Percentiles rank a stretch among this genome's conserved stretches.
These are phyloP conservation scores for Volvox reticuliferus DNA, from an alignment of 139 green algal species.

Conservation along the genomic window DNA sequence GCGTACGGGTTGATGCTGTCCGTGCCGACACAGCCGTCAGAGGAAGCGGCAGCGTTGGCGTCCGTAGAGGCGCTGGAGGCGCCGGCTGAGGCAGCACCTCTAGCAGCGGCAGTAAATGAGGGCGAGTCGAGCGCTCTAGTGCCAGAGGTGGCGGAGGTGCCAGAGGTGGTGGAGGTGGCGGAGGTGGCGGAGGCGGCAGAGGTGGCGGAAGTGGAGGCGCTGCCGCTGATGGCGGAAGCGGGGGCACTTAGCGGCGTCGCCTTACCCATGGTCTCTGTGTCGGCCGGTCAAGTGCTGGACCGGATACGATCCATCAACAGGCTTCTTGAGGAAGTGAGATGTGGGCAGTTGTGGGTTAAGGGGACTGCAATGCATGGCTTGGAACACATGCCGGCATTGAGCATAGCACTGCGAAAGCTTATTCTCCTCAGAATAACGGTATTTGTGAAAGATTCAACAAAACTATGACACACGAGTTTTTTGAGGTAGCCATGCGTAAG, in stretches of 20 bases:
- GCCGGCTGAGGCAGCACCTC: neutral
- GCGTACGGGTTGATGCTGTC: conserved; percentile 18
- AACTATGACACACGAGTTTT: no score
- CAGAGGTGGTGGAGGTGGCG: neutral
- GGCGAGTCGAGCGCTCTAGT: no score
- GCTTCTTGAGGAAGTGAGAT: conserved; percentile 18
- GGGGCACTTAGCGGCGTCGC: neutral
- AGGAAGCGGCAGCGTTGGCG: neutral
- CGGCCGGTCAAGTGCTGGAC: conserved; percentile 9
- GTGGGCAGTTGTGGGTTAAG: neutral
- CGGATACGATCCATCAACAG: conserved; percentile 36
- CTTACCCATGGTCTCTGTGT: neutral
- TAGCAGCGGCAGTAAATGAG: neutral
- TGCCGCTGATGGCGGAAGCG: neutral
- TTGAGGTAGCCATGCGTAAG: no score
- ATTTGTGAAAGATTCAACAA: no score
- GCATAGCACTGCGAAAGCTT: no score
- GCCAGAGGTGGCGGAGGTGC: neutral
- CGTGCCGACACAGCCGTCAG: neutral
- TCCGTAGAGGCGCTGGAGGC: neutral
- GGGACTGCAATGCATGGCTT: no score
- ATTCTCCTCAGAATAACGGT: no score
- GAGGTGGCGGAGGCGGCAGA: neutral
- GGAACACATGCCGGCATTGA: no score
- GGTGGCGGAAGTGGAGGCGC: neutral